Evolutionary conservation across 2,329 filamentous ascomycete genomes (phyloP), one percentile per base, ranked within the genome.

Genomic region (Aureobasidium sp.): DNA sequence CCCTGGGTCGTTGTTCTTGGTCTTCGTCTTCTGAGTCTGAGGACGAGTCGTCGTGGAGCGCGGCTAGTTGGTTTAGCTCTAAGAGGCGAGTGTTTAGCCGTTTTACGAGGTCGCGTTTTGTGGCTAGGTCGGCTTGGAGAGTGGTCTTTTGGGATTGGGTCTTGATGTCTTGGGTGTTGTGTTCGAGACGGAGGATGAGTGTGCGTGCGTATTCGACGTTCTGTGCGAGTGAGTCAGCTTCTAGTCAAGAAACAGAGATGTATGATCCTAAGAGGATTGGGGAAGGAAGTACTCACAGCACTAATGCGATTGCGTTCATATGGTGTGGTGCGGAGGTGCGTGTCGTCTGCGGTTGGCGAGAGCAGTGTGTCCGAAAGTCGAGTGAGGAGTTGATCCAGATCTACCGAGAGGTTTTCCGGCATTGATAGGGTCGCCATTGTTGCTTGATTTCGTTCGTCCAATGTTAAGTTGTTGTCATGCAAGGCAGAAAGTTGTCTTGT

Each of bases 171-270:
- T 83, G 74, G 6, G 84, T 81, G 67, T 88, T 84, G 68, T 90
- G 87, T 71, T 91, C 89, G 45, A 91, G 81, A 63, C 82, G 85
- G 22, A 87, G 82, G 62, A 92, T 83, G 34, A 89, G 80, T 0
- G 80, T 81, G 44, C 86, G 84, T 22, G 89, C 89, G 71, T 89
- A 84, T 67, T 88, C 83, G 64, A 93, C 78, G 69, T 91, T 92
- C 52, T 55, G 25, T 20, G 1, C 2, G 9, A 2, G 3, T n/a
- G 14, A 0, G n/a, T 37, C n/a, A 14, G 49, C 17, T 27, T n/a
- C n/a, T 84, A 89, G 65, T 17, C 9, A 25, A 7, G 11, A 14
- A 36, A 62, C 5, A 6, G 20, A 29, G 27, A 27, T 8, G 22
- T 8, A 20, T 62, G 34, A 22, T 20, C 22, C 22, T 25, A 3